Evolutionary conservation across 1,284 basidiomycete species (phyloP).

Genomic region (Ustilago curta): DNA sequence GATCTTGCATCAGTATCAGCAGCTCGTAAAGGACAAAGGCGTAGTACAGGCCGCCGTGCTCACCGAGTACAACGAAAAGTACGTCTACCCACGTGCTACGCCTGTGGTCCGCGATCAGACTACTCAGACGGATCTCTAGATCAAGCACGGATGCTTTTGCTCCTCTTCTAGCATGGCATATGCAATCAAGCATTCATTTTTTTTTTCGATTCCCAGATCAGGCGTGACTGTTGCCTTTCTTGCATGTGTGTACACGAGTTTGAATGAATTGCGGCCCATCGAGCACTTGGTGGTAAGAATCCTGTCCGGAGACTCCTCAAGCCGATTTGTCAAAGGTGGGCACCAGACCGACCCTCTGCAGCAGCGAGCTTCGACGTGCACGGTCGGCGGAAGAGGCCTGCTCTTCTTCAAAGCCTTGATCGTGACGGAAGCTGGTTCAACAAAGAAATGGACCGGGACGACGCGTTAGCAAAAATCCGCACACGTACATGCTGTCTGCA

Average conservation of each 20-base stretch:
- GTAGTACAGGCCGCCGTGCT: constrained; percentile 54
- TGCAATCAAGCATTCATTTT: constrained; percentile 4
- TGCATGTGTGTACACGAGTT: background rate
- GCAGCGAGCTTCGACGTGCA: constrained; percentile 21
- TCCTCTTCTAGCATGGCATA: no score
- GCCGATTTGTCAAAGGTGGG: background rate
- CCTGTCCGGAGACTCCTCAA: background rate
- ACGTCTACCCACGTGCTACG: constrained; percentile 53
- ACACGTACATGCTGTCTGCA: no score
- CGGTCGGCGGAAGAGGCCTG: background rate
- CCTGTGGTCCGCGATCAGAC: constrained; percentile 51
- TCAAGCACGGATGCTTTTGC: background rate
- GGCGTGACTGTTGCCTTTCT: background rate
- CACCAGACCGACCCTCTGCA: constrained; percentile 37
- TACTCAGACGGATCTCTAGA: constrained; percentile 39
- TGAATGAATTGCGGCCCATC: no score
- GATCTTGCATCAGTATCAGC: constrained; percentile 45
- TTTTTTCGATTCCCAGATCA: constrained; percentile 7
- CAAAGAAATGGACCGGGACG: background rate
- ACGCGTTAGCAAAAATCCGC: background rate
- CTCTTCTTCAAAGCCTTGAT: constrained; percentile 7
- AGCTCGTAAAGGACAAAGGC: constrained; percentile 51
- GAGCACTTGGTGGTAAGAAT: no score
- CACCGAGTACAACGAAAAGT: constrained; percentile 59
- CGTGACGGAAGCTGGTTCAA: constrained; percentile 38